A percentile compares a stretch with the other conserved stretches of the same genome.
Evolutionary conservation across 2,329 filamentous ascomycete genomes (phyloP).

Genomic region (Sporothrix inflata): DNA sequence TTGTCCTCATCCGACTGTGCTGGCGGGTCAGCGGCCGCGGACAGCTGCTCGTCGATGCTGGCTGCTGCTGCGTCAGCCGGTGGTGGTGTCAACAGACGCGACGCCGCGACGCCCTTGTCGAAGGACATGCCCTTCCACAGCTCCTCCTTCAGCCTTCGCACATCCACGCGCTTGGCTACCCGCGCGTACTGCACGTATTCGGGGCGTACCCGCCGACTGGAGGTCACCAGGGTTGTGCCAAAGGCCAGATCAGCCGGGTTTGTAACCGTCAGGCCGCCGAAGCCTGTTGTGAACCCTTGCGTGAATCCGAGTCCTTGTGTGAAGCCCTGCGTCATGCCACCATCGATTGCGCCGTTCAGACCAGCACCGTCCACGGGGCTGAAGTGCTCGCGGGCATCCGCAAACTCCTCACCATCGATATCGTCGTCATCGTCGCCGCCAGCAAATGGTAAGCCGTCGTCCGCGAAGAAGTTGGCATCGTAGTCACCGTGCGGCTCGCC

Average conservation of each 20-base stretch:
- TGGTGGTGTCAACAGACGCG: conserved; percentile 33
- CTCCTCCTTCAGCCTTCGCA: conserved; percentile 69
- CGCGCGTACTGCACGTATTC: conserved; percentile 73
- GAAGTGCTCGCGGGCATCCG: conserved; percentile 79
- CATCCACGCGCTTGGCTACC: conserved; percentile 72
- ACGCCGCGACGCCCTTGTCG: conserved; percentile 50
- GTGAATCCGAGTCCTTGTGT: conserved; percentile 38
- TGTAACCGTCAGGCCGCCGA: conserved; percentile 51
- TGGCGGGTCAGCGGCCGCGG: conserved; percentile 22
- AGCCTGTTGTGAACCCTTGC: conserved; percentile 46
- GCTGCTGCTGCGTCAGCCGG: conserved; percentile 15
- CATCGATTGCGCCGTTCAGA: conserved; percentile 31
- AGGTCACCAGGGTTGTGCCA: conserved; percentile 69
- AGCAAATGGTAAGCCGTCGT: conserved; percentile 73
- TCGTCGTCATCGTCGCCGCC: conserved; percentile 67
- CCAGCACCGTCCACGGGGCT: conserved; percentile 60
- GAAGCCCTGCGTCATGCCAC: conserved; percentile 48
- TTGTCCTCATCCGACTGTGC: conserved; percentile 48
- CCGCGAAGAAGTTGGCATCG: conserved; percentile 96
- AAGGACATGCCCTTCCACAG: conserved; percentile 69
- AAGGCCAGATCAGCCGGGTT: conserved; percentile 55
- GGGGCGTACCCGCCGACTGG: conserved; percentile 63
- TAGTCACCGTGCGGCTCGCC: conserved; percentile 74
- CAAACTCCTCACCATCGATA: conserved; percentile 67
- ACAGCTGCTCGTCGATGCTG: conserved; percentile 29